phyloP scores from a whole-genome alignment of 768 basidiomycete genomes.

The Bullera alba region DNA sequence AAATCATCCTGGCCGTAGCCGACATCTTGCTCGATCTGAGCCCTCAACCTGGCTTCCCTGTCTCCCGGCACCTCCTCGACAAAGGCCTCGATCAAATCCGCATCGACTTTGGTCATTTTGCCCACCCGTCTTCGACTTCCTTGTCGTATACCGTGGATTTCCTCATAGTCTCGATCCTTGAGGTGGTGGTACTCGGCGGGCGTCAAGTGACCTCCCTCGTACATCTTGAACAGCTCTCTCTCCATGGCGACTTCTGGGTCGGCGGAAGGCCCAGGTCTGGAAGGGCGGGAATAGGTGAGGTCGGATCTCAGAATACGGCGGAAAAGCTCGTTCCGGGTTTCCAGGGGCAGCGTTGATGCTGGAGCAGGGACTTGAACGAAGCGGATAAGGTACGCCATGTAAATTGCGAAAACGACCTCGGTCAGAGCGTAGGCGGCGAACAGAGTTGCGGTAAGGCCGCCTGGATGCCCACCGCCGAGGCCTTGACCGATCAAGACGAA shows the following conservation, averaged over 20 bases:
- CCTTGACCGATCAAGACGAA: conserved; percentile 18
- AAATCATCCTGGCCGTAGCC: conserved; percentile 11
- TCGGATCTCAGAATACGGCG: conserved; percentile 23
- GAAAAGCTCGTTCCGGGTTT: conserved; percentile 22
- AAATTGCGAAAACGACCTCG: conserved; percentile 35
- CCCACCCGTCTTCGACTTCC: conserved; percentile 19
- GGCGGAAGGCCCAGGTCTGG: conserved; percentile 1
- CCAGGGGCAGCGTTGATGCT: conserved; percentile 17
- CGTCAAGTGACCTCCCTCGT: conserved; percentile 7
- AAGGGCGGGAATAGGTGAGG: conserved; percentile 14
- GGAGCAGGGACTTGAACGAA: conserved; percentile 28
- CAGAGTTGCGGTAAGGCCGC: conserved; percentile 21
- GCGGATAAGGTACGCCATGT: conserved; percentile 22
- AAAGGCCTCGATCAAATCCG: conserved; percentile 18
- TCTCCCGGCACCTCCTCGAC: conserved; percentile 27
- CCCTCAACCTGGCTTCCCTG: conserved; percentile 22
- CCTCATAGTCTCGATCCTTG: conserved; percentile 21
- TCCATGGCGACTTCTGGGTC: conserved; percentile 1
- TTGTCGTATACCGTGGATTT: conserved; percentile 13
- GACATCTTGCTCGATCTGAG: conserved; percentile 26
- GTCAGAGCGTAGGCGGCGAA: conserved; percentile 33
- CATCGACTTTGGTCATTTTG: conserved; percentile 20
- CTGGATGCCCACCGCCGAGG: conserved; percentile 1
- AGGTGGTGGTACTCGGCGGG: conserved; percentile 16
- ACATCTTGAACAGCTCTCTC: conserved; percentile 5